phyloP scores from a whole-genome alignment of 345 rosid genomes.

The Populus simonii region DNA sequence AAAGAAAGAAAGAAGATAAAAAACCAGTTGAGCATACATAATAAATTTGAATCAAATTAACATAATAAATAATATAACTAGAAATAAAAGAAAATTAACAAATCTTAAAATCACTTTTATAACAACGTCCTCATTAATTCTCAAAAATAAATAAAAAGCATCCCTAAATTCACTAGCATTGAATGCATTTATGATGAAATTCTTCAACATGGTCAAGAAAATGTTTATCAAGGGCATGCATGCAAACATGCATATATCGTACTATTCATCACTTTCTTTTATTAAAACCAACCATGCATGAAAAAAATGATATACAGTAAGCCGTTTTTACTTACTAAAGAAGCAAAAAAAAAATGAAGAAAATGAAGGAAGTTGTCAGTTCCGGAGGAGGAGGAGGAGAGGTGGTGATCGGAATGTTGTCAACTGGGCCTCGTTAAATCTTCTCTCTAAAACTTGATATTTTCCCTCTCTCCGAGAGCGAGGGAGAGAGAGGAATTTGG shows the following conservation, averaged over 20 bases:
- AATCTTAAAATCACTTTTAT: neutral
- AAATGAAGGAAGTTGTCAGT: neutral
- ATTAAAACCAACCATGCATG: neutral
- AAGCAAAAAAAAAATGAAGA: neutral
- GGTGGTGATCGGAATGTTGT: conserved; percentile 2
- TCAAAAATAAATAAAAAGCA: neutral
- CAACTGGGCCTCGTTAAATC: neutral
- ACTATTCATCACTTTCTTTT: neutral
- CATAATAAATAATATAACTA: neutral
- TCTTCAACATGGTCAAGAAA: neutral
- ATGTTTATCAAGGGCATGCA: neutral
- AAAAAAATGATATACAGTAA: neutral
- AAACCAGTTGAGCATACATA: neutral
- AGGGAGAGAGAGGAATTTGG: neutral
- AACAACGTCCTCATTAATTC: neutral
- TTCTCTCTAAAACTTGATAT: neutral
- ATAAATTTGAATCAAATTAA: neutral
- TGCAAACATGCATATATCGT: neutral
- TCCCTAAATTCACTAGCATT: neutral
- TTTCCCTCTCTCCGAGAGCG: neutral
- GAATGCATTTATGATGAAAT: neutral
- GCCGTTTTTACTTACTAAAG: neutral
- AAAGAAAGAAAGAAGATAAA: neutral
- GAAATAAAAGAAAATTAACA: neutral
- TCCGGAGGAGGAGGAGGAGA: conserved; percentile 4